Evolutionary conservation across 306 rosid species (phyloP), one percentile per base, ranked within the genome.

Genomic region (Comarum palustre): DNA sequence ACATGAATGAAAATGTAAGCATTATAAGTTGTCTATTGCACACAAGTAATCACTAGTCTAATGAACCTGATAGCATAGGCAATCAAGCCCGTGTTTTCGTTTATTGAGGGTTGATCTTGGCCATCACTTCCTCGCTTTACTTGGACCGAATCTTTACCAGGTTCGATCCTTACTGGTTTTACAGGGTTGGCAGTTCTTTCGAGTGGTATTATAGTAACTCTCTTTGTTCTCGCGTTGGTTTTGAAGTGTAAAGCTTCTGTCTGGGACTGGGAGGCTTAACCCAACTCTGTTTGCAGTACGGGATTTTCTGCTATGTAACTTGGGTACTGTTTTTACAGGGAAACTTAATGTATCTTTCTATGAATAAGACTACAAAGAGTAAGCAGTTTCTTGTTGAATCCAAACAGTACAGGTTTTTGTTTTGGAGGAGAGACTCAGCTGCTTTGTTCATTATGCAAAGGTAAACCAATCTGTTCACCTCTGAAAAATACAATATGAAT

Each of bases 181-280:
- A 91, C 69, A 87, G 96, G 74, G 93, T 90, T 68, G 84, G 89
- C 24, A 97, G 99, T 77, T 91, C 99, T 76, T 76, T 91, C 97
- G 0, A 80, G 84, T 6, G 96, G 99, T 72, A 87, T 91, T 38
- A 42, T 88, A 36, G 45, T 81, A 10, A 74, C 83, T 75, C 91
- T 94, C 47, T 32, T 88, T 66, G 42, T 94, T 81, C 96, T 94
- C 78, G 87, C 89, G 34, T 82, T 94, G 60, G 81, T 94, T 78
- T 78, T 91, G 82, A 91, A 86, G 82, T 88, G 73, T 70, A 90
- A 85, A 84, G 88, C 96, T 17, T 90, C 88, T 71, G 31, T 82
- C 3, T 46, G 64, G 71, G 39, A 57, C 80, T 75, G 77, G 78
- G 83, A 81, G 52, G 69, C 86, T 73, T 69, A 69, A 60, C 65